phyloP scores from a whole-genome alignment of 768 basidiomycete genomes.

The Termitomyces sp. region DNA sequence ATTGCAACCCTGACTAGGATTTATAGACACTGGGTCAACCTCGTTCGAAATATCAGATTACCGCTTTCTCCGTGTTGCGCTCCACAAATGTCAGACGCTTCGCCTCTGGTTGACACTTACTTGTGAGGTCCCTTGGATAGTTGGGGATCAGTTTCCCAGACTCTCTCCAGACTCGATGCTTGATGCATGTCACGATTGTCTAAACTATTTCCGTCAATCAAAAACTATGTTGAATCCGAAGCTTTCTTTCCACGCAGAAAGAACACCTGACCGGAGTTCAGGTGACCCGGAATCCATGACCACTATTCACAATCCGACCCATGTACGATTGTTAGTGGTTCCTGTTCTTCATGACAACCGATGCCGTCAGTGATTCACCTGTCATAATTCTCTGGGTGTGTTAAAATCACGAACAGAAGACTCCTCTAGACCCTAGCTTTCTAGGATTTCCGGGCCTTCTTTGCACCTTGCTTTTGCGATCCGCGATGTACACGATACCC shows the following conservation, averaged over 20 bases:
- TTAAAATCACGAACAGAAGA: background rate
- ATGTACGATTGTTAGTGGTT: background rate
- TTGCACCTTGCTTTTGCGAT: background rate
- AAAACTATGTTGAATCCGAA: background rate
- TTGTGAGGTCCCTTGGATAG: background rate
- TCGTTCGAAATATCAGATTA: slow-evolving; percentile 14
- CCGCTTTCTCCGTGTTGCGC: slow-evolving; percentile 21
- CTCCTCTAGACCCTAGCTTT: background rate
- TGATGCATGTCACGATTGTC: background rate
- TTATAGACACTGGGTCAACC: slow-evolving; percentile 8
- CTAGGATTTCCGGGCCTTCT: background rate
- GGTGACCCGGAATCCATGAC: background rate
- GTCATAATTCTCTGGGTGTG: background rate
- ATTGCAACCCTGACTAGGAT: slow-evolving; percentile 3
- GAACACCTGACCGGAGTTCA: background rate
- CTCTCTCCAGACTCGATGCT: background rate
- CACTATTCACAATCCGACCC: background rate
- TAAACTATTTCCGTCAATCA: background rate
- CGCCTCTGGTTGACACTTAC: background rate
- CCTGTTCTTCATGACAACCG: background rate
- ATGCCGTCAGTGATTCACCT: background rate
- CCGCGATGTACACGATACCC: background rate
- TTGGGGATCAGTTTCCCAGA: too few species aligned
- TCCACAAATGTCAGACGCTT: background rate
- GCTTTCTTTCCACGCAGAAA: background rate